Evolutionary conservation across 1,284 basidiomycete genomes (phyloP).

Genomic region (Xanthoconium separans): DNA sequence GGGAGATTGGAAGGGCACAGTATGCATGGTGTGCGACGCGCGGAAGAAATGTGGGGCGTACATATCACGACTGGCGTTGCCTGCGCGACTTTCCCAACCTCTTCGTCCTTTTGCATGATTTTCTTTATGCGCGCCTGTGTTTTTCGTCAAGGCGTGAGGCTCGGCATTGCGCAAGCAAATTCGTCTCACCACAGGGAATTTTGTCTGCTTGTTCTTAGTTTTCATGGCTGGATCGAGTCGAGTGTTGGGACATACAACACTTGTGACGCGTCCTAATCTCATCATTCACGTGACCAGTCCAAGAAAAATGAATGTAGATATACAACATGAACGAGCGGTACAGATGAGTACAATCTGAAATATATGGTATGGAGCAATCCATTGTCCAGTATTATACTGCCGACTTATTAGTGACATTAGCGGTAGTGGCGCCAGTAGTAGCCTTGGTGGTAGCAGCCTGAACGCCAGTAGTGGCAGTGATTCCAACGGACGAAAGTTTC

Average conservation of each 20-base stretch:
- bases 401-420: too few relatives aligned
- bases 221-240: conserved; percentile 48
- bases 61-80: conserved; percentile 98
- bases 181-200: conserved; percentile 70
- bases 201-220: conserved; percentile 83
- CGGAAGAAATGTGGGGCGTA: conserved; percentile 46
- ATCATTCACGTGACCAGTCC: conserved; percentile 19
- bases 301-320: neutral
- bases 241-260: conserved; percentile 7
- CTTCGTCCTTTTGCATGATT: conserved; percentile 99
- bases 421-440: too few relatives aligned
- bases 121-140: conserved; percentile 95
- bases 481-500: conserved; percentile 21
- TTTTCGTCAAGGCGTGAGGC: conserved; percentile 4
- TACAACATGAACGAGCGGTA: neutral
- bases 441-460: too few relatives aligned
- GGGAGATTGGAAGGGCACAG: neutral
- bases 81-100: conserved; percentile 98
- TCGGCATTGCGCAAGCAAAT: conserved; percentile 18
- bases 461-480: neutral
- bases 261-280: conserved; percentile 14
- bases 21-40: conserved; percentile 14
- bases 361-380: too few relatives aligned
- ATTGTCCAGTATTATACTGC: too few relatives aligned
- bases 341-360: too few relatives aligned